Conservation (phyloP, 306 rosid genomes). For the Ochetophila trinervis region DNA sequence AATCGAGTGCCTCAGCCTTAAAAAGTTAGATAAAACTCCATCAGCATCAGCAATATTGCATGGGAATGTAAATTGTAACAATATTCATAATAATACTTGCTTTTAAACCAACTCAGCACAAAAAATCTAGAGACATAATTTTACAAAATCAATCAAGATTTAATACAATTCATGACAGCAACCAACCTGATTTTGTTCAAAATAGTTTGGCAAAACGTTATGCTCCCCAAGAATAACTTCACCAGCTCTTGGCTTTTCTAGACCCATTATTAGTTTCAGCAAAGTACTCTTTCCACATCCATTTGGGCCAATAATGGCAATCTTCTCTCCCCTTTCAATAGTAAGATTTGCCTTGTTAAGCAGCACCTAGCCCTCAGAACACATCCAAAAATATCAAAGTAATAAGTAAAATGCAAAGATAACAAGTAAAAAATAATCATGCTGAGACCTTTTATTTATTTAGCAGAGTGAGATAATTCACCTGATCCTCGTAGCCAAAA, state of each 20-base stretch:
- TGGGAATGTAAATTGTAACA: neutral
- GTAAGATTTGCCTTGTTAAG: conserved; percentile 80
- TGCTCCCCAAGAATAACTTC: conserved; percentile 94
- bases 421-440: neutral
- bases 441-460: neutral
- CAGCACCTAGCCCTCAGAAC: conserved; percentile 53
- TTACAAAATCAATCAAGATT: conserved; percentile 13
- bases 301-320: conserved; percentile 95
- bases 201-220: conserved; percentile 87
- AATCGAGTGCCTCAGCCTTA: conserved; percentile 98
- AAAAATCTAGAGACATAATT: conserved; percentile 14
- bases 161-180: conserved; percentile 9
- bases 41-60: conserved; percentile 25
- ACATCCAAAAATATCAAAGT: conserved; percentile 27
- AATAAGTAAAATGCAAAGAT: conserved; percentile 2
- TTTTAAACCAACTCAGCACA: neutral
- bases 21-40: conserved; percentile 24
- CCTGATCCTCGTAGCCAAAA: conserved; percentile 80
- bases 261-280: conserved; percentile 88
- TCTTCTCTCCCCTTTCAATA: conserved; percentile 89
- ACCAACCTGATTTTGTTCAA: conserved; percentile 95
- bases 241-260: conserved; percentile 71
- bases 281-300: conserved; percentile 98
- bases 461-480: conserved; percentile 29
- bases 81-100: too few relatives aligned